Percentiles rank a stretch among this genome's conserved stretches.
phyloP scores from a whole-genome alignment of 2,329 filamentous ascomycete species.

The Raffaelea deltoideospora region DNA sequence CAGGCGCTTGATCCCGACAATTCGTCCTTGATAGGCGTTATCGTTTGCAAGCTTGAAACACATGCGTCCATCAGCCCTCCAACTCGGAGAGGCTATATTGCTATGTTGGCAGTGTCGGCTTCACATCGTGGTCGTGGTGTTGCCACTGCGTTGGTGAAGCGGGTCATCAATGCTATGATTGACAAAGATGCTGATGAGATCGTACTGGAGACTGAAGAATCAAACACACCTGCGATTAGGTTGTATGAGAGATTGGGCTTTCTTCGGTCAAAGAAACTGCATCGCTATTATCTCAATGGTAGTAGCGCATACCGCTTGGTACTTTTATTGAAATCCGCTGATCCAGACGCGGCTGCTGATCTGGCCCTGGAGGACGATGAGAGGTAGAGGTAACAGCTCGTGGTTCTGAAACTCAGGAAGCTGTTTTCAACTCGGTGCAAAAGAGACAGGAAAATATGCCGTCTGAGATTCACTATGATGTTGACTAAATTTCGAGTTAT shows the following conservation, averaged over 20 bases:
- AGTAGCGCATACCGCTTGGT: conserved; percentile 87
- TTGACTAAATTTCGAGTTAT: no score
- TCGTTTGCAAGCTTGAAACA: conserved; percentile 86
- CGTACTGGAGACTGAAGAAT: conserved; percentile 89
- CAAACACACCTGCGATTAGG: conserved; percentile 77
- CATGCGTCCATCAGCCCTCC: conserved; percentile 67
- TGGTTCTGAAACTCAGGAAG: no score
- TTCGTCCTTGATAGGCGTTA: conserved; percentile 64
- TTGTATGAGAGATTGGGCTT: conserved; percentile 91
- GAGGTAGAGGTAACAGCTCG: neutral
- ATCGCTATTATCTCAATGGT: conserved; percentile 92
- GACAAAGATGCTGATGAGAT: conserved; percentile 78
- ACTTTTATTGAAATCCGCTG: conserved; percentile 51
- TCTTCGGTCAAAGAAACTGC: conserved; percentile 76
- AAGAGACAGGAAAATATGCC: no score
- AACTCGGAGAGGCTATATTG: conserved; percentile 80
- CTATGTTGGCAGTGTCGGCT: conserved; percentile 88
- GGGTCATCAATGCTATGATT: conserved; percentile 84
- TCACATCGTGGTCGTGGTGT: conserved; percentile 72
- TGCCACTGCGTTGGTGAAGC: conserved; percentile 73
- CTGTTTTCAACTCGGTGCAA: no score
- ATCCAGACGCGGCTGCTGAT: conserved; percentile 23
- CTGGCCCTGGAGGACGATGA: conserved; percentile 18
- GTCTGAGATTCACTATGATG: no score
- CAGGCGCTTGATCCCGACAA: conserved; percentile 46